Evolutionary conservation across 331 rosid genomes (phyloP).

Genomic region (Stylosanthes scabra): DNA sequence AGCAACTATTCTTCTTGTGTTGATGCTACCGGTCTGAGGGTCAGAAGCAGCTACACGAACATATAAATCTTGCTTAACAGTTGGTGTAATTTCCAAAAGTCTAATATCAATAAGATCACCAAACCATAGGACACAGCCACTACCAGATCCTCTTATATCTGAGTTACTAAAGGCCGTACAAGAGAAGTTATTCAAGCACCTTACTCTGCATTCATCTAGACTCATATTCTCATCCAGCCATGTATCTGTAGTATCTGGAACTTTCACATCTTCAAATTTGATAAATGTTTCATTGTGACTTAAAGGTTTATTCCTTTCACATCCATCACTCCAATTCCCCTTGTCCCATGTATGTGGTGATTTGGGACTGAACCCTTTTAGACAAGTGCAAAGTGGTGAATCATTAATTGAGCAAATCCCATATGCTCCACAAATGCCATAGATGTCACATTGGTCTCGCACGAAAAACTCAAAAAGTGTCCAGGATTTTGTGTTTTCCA

Average conservation of each 20-base stretch:
- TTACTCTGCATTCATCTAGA: slow-evolving; percentile 45
- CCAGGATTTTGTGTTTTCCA: no score
- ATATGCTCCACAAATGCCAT: slow-evolving; percentile 48
- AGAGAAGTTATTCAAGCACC: slow-evolving; percentile 63
- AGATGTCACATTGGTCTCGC: slow-evolving; percentile 48
- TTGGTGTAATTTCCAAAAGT: not conserved
- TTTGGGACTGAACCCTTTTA: slow-evolving; percentile 47
- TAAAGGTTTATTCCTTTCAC: slow-evolving; percentile 29
- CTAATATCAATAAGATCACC: slow-evolving; percentile 61
- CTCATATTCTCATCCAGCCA: slow-evolving; percentile 39
- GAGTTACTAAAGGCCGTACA: slow-evolving; percentile 64
- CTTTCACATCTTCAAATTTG: slow-evolving; percentile 38
- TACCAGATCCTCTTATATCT: slow-evolving; percentile 51
- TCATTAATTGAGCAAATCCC: slow-evolving; percentile 46
- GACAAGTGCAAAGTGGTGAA: slow-evolving; percentile 44
- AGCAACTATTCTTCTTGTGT: not conserved
- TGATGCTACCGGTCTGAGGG: no score
- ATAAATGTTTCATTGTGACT: slow-evolving; percentile 47
- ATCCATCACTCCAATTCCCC: slow-evolving; percentile 34
- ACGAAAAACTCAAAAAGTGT: no score
- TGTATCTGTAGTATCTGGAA: slow-evolving; percentile 56
- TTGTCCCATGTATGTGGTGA: slow-evolving; percentile 44
- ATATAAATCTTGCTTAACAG: slow-evolving; percentile 49
- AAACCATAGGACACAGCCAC: slow-evolving; percentile 68
- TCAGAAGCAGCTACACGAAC: slow-evolving; percentile 57